phyloP scores from a whole-genome alignment of 2,329 filamentous ascomycete genomes.

The Verticillium alfalfae region DNA sequence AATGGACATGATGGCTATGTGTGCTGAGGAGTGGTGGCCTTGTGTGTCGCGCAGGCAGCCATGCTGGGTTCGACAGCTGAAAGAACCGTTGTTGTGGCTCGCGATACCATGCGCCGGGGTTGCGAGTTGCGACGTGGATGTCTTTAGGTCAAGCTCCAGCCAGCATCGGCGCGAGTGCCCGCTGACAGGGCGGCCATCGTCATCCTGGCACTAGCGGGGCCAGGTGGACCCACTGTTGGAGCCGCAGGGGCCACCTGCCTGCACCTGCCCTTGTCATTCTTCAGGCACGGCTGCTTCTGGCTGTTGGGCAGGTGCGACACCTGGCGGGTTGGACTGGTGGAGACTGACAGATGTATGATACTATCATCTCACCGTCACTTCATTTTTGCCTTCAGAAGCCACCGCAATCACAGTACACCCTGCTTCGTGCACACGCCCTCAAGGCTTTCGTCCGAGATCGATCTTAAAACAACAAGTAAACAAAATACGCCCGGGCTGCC shows the following conservation, averaged over 20 bases:
- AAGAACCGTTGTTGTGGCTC: neutral
- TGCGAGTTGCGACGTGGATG: neutral
- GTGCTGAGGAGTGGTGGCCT: slow-evolving; percentile 3
- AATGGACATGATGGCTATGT: slow-evolving; percentile 41
- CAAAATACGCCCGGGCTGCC: neutral
- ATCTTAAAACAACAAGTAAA: neutral
- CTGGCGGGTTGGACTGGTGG: neutral
- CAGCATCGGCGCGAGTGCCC: neutral
- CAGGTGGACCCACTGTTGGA: neutral
- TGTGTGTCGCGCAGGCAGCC: slow-evolving; percentile 16
- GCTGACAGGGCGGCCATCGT: neutral
- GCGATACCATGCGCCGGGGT: neutral
- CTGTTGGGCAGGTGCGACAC: neutral
- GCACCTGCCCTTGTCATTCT: neutral
- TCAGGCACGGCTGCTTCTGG: neutral
- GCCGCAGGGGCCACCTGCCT: neutral
- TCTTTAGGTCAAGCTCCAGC: neutral
- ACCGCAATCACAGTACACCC: neutral
- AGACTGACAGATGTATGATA: neutral
- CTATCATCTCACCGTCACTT: neutral
- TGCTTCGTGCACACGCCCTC: neutral
- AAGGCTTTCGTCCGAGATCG: neutral
- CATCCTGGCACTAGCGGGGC: neutral
- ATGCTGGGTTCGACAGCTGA: slow-evolving; percentile 8
- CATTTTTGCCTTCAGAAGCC: neutral